Evolutionary conservation across 1,284 basidiomycete genomes (phyloP), one percentile per base, ranked within the genome.

Genomic region (Ganoderma leucocontextum): DNA sequence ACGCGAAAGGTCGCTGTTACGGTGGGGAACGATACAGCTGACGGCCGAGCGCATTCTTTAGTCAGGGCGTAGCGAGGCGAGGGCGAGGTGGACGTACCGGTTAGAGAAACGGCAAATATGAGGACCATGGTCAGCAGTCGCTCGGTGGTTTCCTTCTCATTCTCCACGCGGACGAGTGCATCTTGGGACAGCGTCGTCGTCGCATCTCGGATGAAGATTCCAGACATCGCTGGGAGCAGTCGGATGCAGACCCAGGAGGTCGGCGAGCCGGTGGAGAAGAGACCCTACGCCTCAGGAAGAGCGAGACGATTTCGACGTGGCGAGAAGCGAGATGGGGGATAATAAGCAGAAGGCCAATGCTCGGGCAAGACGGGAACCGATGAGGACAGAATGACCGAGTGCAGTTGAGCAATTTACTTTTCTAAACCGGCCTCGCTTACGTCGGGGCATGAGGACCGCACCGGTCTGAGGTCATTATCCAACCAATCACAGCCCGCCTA

Each of bases 21-120:
- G 0, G 86, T 80, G 0, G 92, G 92, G 71, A 94, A 91, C 0
- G 89, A 89, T 0, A 88, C 88, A 9, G 92, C 92, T 92, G 68
- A 44, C 42, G 47, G 55, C 41, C 15, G 38, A 19, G 36, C 13
- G 33, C 41, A 38, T 53, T 41, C 52, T 36, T n/a, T 15, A 33
- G 36, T 44, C 17, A 63, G 22, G 10, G 7, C 15, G 35, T 15
- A 6, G 38, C 15, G 12, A 15, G 29, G 22, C 19, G 36, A 12
- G 36, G 36, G 15, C 49, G 15, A 52, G 22, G 57, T 3, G 19
- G 15, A 73, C 77, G 42, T 52, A 82, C 82, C 82, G 57, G 80
- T 74, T 60, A 82, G 76, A 19, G 82, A 83, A 4, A 82, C 75
- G 19, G 63, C 67, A 66, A 83, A 82, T n/a, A 83, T 78, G 5